phyloP scores from a whole-genome alignment of 2,329 filamentous ascomycete genomes.

The Plenodomus lindquistii region DNA sequence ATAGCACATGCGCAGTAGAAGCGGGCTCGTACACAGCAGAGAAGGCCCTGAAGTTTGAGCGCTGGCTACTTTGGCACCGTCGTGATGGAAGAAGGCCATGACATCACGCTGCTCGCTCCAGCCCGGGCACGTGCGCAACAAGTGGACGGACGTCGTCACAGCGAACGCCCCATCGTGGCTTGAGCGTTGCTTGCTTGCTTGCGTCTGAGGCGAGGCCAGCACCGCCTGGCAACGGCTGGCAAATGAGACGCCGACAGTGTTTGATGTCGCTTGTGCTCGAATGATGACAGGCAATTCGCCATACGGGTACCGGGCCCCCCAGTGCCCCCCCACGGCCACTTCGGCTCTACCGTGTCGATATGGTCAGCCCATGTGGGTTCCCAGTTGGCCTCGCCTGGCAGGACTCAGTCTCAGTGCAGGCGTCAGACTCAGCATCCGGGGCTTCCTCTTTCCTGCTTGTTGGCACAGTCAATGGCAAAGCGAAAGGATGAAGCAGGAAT shows the following conservation, averaged over 20 bases:
- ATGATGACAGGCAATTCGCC: background rate
- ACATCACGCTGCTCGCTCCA: slow-evolving; percentile 18
- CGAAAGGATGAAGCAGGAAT: background rate
- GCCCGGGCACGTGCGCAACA: slow-evolving; percentile 10
- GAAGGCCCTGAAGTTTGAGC: too few relatives aligned
- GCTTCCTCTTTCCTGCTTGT: too few relatives aligned
- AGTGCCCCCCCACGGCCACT: slow-evolving; percentile 1
- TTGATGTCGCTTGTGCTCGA: slow-evolving; percentile 6
- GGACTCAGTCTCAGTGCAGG: too few relatives aligned
- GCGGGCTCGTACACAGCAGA: too few relatives aligned
- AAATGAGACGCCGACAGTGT: slow-evolving; percentile 15
- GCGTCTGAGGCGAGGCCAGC: slow-evolving; percentile 12
- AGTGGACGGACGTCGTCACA: background rate
- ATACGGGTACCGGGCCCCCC: slow-evolving; percentile 1
- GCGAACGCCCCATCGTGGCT: slow-evolving; percentile 10
- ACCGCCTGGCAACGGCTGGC: slow-evolving; percentile 21
- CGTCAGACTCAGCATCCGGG: background rate
- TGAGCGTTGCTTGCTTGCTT: slow-evolving; percentile 12
- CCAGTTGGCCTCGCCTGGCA: too few relatives aligned
- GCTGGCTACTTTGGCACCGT: too few relatives aligned
- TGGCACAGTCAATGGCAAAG: background rate
- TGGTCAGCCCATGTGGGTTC: slow-evolving; percentile 15
- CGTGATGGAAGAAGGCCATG: too few relatives aligned
- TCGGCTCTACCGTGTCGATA: slow-evolving; percentile 1
- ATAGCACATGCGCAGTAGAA: background rate